Evolutionary conservation across 768 basidiomycete species (phyloP).

Genomic region (Ramaria sp.): DNA sequence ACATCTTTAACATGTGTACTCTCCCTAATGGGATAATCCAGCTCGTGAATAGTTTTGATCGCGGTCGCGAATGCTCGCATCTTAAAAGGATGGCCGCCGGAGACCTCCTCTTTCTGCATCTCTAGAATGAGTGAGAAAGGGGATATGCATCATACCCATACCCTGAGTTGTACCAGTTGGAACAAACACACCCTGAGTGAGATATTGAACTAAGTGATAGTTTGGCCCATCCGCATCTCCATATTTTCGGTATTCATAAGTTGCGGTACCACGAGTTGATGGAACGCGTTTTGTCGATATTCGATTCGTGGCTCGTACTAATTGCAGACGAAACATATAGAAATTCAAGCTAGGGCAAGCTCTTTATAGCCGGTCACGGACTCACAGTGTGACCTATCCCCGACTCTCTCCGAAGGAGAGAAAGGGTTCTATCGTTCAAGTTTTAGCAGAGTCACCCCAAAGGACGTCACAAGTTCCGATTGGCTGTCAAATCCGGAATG

Average conservation of each 20-base stretch:
- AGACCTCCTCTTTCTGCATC: neutral
- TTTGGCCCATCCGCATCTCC: constrained; percentile 5
- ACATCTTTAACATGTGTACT: neutral
- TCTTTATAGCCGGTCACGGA: too few relatives aligned
- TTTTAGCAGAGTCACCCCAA: too few relatives aligned
- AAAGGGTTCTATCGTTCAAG: too few relatives aligned
- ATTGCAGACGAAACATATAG: neutral
- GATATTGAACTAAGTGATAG: neutral
- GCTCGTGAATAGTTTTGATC: constrained; percentile 1
- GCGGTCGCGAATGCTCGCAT: neutral
- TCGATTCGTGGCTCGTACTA: neutral
- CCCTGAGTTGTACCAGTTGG: neutral
- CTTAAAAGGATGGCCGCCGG: neutral
- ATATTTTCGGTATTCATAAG: neutral
- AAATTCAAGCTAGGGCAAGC: too few relatives aligned
- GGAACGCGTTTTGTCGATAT: neutral
- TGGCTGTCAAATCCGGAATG: too few relatives aligned
- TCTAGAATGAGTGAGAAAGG: neutral
- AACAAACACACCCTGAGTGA: neutral
- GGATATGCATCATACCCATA: neutral
- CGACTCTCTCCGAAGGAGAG: too few relatives aligned
- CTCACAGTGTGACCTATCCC: too few relatives aligned
- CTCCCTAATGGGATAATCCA: constrained; percentile 1
- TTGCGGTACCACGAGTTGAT: neutral
- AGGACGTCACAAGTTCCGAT: too few relatives aligned